Percentiles rank a stretch among this genome's conserved stretches.
These are phyloP conservation scores for Xerocomellus amylosporus DNA, from an alignment of 768 basidiomycete genomes.

Conservation along the genomic window DNA sequence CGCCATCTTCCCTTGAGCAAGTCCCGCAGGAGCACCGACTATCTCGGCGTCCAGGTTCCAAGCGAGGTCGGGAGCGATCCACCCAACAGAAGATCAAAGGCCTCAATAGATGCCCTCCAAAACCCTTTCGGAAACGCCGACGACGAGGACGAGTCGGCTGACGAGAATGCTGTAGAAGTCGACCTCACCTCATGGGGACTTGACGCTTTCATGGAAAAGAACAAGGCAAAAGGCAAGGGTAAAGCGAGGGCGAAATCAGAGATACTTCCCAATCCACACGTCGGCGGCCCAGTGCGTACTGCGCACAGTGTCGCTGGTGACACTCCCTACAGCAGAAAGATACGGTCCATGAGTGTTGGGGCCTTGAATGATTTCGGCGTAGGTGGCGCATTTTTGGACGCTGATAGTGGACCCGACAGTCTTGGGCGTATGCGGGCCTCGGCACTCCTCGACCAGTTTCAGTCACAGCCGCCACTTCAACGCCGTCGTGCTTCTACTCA, in stretches of 20 bases:
- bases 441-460: conserved; percentile 51
- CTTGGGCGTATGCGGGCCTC: conserved; percentile 54
- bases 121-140: conserved; percentile 76
- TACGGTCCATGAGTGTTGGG: conserved; percentile 67
- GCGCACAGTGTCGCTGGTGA: conserved; percentile 45
- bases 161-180: conserved; percentile 60
- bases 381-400: conserved; percentile 48
- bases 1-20: conserved; percentile 49
- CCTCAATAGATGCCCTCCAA: conserved; percentile 59
- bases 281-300: conserved; percentile 36
- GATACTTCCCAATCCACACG: conserved; percentile 45
- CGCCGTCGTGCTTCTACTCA: conserved; percentile 54
- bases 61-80: conserved; percentile 55
- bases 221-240: conserved; percentile 46
- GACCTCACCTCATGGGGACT: conserved; percentile 85
- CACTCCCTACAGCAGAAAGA: conserved; percentile 38
- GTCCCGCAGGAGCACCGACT: conserved; percentile 56
- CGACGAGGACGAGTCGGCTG: conserved; percentile 48
- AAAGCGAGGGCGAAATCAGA: conserved; percentile 39
- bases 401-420: conserved; percentile 28
- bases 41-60: conserved; percentile 66
- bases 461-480: conserved; percentile 39
- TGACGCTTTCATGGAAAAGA: conserved; percentile 70
- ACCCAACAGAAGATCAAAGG: conserved; percentile 49
- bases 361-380: conserved; percentile 52